These are phyloP conservation scores for Hansfordia pulvinata DNA, from an alignment of 2,329 filamentous ascomycete species.

Conservation along the genomic window DNA sequence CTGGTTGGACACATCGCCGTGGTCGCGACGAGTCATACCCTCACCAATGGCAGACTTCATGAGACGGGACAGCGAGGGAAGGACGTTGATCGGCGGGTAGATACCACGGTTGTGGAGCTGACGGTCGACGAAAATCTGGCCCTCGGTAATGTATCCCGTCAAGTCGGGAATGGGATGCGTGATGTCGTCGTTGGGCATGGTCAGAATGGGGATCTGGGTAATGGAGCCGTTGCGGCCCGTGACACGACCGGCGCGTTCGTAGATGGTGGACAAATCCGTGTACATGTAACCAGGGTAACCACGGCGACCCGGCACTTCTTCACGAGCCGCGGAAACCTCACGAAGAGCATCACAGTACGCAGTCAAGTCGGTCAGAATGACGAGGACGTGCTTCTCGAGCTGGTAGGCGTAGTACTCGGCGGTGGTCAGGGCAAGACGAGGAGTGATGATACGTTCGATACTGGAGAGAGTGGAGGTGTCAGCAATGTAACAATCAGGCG, in stretches of 20 bases:
- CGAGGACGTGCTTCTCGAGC: slow-evolving; percentile 97
- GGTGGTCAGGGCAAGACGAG: slow-evolving; percentile 92
- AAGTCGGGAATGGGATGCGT: slow-evolving; percentile 98
- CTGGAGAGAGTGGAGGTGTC: slow-evolving; percentile 27
- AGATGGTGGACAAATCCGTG: slow-evolving; percentile 99
- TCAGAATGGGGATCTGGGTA: slow-evolving; percentile 96
- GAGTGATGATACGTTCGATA: slow-evolving; percentile 99
- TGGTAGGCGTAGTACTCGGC: slow-evolving; percentile 99
- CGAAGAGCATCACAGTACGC: slow-evolving; percentile 98
- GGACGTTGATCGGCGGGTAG: slow-evolving; percentile 96
- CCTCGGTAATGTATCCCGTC: slow-evolving; percentile 98
- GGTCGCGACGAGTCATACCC: slow-evolving; percentile 90
- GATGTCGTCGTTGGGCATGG: slow-evolving; percentile 99
- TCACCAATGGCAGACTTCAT: slow-evolving; percentile 99
- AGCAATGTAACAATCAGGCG: slow-evolving; percentile 3
- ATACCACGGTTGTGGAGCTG: slow-evolving; percentile 90
- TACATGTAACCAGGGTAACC: slow-evolving; percentile 99
- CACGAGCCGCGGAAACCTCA: slow-evolving; percentile 93
- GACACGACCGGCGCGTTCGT: slow-evolving; percentile 97
- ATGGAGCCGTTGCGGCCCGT: slow-evolving; percentile 95
- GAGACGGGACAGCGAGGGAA: slow-evolving; percentile 93
- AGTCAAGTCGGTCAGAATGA: slow-evolving; percentile 95
- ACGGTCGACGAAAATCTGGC: slow-evolving; percentile 95
- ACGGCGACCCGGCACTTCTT: slow-evolving; percentile 98
- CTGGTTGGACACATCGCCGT: slow-evolving; percentile 98